Percentiles rank a stretch among this genome's conserved stretches.
Conservation (phyloP, 495 filamentous ascomycete species). For the Hypoxylon trugodes region DNA sequence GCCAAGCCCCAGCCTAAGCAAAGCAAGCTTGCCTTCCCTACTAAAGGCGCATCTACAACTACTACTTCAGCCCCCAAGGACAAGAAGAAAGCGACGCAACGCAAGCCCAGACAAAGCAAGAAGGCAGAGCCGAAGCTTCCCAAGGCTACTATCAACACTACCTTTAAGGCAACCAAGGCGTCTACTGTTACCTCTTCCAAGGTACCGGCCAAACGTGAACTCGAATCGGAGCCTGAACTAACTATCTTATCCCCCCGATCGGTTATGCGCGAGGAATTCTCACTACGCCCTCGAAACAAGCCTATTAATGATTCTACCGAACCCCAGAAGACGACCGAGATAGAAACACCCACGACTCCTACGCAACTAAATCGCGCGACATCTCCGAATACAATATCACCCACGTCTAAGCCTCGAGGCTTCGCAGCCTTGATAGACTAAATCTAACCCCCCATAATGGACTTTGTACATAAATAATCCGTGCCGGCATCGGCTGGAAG, state of each 20-base stretch:
- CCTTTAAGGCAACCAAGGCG: constrained; percentile 55
- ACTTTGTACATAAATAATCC: constrained; percentile 27
- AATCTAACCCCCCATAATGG: not conserved
- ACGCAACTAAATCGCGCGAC: constrained; percentile 15
- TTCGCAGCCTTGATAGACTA: constrained; percentile 55
- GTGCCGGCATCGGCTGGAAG: not conserved
- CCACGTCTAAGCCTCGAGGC: constrained; percentile 51
- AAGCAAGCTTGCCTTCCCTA: constrained; percentile 48
- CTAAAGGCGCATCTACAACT: constrained; percentile 6
- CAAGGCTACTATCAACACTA: constrained; percentile 48
- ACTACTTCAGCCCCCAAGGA: constrained; percentile 14
- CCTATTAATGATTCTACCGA: not conserved
- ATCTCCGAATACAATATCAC: constrained; percentile 50
- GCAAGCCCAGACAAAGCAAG: constrained; percentile 51
- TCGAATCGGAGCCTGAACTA: constrained; percentile 17
- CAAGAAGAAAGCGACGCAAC: constrained; percentile 41
- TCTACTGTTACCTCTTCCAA: constrained; percentile 28
- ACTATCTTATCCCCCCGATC: constrained; percentile 23
- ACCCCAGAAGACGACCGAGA: constrained; percentile 9
- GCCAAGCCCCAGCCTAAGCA: constrained; percentile 48
- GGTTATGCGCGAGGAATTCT: constrained; percentile 41
- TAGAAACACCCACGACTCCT: constrained; percentile 32
- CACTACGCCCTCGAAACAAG: constrained; percentile 40
- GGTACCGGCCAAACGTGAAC: constrained; percentile 28
- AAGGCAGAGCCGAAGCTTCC: constrained; percentile 47